Conservation (phyloP, 2,329 filamentous ascomycete species). For the Didymella pomorum region DNA sequence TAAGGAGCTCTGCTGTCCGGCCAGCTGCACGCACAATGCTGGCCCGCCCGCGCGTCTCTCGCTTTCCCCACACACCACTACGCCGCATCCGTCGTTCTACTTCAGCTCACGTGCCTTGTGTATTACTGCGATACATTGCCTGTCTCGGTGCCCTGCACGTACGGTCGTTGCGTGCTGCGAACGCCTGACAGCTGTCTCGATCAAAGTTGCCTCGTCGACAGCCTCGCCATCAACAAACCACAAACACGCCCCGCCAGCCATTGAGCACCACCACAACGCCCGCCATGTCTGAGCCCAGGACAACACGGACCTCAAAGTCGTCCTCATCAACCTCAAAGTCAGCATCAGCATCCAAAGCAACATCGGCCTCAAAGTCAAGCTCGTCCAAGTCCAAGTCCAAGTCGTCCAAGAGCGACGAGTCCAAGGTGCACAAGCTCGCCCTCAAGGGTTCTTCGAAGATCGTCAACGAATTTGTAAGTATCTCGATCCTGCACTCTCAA, state of each 20-base stretch:
- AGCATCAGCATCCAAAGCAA: slow-evolving; percentile 12
- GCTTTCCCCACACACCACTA: slow-evolving; percentile 21
- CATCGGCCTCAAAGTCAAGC: slow-evolving; percentile 16
- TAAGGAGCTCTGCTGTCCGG: slow-evolving; percentile 3
- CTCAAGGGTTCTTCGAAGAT: slow-evolving; percentile 85
- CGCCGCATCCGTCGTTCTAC: slow-evolving; percentile 16
- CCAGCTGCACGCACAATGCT: not conserved
- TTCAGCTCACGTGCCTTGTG: slow-evolving; percentile 14
- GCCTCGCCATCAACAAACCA: slow-evolving; percentile 36
- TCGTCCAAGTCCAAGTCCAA: slow-evolving; percentile 29
- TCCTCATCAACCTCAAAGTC: slow-evolving; percentile 12
- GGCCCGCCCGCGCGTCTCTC: slow-evolving; percentile 1
- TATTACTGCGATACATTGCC: not conserved
- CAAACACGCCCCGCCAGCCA: slow-evolving; percentile 4
- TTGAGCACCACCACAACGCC: slow-evolving; percentile 13
- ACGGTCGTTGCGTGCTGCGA: not conserved
- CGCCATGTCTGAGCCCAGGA: slow-evolving; percentile 45
- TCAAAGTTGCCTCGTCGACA: slow-evolving; percentile 44
- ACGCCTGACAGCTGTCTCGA: not conserved
- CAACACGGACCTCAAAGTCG: slow-evolving; percentile 26
- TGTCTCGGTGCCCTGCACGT: not conserved
- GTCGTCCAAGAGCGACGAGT: slow-evolving; percentile 68
- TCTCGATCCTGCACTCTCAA: not conserved
- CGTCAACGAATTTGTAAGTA: slow-evolving; percentile 90
- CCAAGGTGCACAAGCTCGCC: slow-evolving; percentile 93